phyloP scores from a whole-genome alignment of 495 filamentous ascomycete genomes.

The Penicillium flavigenum region DNA sequence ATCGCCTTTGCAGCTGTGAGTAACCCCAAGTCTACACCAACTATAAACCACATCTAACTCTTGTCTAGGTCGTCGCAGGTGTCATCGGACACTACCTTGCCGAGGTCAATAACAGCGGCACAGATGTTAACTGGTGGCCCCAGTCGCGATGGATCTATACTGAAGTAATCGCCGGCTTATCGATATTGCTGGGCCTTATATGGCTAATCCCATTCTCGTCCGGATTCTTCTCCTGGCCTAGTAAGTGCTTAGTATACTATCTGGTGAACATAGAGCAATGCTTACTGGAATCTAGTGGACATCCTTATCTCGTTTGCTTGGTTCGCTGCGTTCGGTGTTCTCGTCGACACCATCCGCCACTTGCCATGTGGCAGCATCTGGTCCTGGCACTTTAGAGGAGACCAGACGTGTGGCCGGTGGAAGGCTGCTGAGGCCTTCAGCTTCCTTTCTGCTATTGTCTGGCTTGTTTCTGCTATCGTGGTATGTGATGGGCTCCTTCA shows the following conservation, averaged over 20 bases:
- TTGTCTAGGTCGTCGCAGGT: constrained; percentile 52
- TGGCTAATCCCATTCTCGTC: constrained; percentile 56
- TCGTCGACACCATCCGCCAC: constrained; percentile 54
- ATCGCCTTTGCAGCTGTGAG: constrained; percentile 45
- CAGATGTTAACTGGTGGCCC: constrained; percentile 35
- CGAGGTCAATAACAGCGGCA: constrained; percentile 16
- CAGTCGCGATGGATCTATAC: constrained; percentile 59
- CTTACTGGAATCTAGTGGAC: constrained; percentile 43
- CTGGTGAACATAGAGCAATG: neutral
- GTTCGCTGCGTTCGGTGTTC: constrained; percentile 63
- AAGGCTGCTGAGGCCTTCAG: constrained; percentile 66
- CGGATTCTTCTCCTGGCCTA: constrained; percentile 45
- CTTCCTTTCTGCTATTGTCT: constrained; percentile 65
- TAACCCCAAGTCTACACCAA: neutral
- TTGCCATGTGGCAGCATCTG: constrained; percentile 57
- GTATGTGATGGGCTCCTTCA: constrained; percentile 26
- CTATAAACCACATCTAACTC: neutral
- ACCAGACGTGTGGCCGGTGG: constrained; percentile 55
- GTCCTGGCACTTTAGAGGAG: constrained; percentile 45
- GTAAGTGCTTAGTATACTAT: constrained; percentile 28
- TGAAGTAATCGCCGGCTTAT: constrained; percentile 56
- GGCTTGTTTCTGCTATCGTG: constrained; percentile 60
- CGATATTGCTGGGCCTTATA: constrained; percentile 51
- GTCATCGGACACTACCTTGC: constrained; percentile 56
- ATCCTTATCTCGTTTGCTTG: constrained; percentile 58